Evolutionary conservation across 2,329 filamentous ascomycete genomes (phyloP).

Genomic region (Paraphoma sp.): DNA sequence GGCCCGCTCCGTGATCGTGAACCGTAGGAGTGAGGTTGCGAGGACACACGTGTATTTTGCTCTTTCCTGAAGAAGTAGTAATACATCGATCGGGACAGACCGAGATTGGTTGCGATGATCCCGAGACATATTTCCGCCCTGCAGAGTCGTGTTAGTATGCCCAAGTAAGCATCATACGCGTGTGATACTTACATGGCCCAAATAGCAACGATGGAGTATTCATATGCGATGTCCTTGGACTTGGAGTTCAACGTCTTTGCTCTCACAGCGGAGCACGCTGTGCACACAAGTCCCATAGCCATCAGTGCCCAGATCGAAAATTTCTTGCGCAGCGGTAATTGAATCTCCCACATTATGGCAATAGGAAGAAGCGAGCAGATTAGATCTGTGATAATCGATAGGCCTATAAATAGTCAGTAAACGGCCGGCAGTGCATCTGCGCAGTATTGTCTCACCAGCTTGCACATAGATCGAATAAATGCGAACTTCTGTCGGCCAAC

Average conservation of each 20-base stretch:
- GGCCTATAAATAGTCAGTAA: background rate
- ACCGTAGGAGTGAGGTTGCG: background rate
- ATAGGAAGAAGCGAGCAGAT: slow-evolving; percentile 1
- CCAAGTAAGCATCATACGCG: too few species aligned
- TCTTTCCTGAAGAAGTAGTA: background rate
- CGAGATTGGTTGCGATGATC: slow-evolving; percentile 7
- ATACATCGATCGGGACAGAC: background rate
- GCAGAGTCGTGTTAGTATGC: too few species aligned
- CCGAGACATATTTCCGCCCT: slow-evolving; percentile 6
- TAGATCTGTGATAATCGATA: slow-evolving; percentile 1
- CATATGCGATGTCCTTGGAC: background rate
- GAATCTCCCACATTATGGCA: slow-evolving; percentile 3
- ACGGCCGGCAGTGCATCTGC: background rate
- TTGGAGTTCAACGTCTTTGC: slow-evolving; percentile 4
- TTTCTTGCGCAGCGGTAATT: slow-evolving; percentile 2
- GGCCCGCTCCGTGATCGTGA: background rate
- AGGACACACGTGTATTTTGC: background rate
- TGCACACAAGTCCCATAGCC: slow-evolving; percentile 5
- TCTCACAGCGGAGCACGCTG: slow-evolving; percentile 3
- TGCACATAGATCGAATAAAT: slow-evolving; percentile 9
- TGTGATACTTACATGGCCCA: background rate
- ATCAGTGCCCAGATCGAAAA: slow-evolving; percentile 4
- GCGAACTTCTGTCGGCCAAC: slow-evolving; percentile 7
- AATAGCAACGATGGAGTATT: slow-evolving; percentile 7
- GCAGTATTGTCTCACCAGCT: slow-evolving; percentile 2